phyloP scores from a whole-genome alignment of 2,329 filamentous ascomycete genomes.

The Magnaporthales sp. region DNA sequence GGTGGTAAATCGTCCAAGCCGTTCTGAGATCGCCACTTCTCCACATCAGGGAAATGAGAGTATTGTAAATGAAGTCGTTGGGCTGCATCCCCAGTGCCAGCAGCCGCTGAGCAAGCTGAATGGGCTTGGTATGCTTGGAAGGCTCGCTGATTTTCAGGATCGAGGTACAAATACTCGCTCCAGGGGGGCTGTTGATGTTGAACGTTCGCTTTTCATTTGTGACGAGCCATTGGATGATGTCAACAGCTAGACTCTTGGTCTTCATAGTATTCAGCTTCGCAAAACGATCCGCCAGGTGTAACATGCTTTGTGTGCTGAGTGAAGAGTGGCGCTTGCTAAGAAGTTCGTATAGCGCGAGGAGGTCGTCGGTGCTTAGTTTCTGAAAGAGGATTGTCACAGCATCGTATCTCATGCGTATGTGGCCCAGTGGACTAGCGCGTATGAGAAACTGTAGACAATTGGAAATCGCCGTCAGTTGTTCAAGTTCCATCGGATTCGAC shows the following conservation, averaged over 20 bases:
- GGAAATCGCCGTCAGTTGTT: neutral
- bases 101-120: conserved; percentile 46
- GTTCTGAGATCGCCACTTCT: conserved; percentile 52
- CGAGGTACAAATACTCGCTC: conserved; percentile 48
- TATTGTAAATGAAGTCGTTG: conserved; percentile 54
- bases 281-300: conserved; percentile 39
- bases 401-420: neutral
- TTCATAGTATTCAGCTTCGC: conserved; percentile 24
- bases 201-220: neutral
- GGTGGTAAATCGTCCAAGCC: conserved; percentile 56
- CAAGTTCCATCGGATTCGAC: neutral
- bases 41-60: conserved; percentile 64
- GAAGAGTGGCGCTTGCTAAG: neutral
- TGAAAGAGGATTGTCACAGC: neutral
- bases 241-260: conserved; percentile 30
- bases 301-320: neutral
- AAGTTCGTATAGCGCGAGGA: neutral
- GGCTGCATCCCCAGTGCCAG: conserved; percentile 52
- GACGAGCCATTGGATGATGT: conserved; percentile 31
- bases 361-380: neutral
- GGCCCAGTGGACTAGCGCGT: neutral
- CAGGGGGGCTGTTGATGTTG: conserved; percentile 33
- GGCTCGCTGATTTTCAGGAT: conserved; percentile 37
- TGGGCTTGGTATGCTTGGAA: conserved; percentile 28
- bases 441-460: neutral